Evolutionary conservation across 1,139 yeast genomes (phyloP).

Genomic region (Meyerozyma elateridarum): DNA sequence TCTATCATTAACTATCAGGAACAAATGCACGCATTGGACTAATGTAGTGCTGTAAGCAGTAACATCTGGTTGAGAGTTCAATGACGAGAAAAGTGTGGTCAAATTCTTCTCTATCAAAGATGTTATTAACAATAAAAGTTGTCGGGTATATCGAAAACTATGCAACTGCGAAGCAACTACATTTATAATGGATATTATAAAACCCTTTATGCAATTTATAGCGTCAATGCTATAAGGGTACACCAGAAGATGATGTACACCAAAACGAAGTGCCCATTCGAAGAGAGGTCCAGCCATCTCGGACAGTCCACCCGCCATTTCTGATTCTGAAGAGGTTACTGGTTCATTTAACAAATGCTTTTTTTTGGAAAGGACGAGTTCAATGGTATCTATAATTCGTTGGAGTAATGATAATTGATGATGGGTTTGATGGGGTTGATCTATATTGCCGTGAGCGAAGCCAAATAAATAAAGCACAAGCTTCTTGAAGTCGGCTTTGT

Average conservation of each 20-base stretch:
- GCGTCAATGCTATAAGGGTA: slow-evolving; percentile 9
- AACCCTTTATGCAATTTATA: slow-evolving; percentile 24
- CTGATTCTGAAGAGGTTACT: slow-evolving; percentile 1
- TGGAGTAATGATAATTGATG: slow-evolving; percentile 11
- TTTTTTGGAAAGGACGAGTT: slow-evolving; percentile 25
- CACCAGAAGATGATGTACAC: slow-evolving; percentile 21
- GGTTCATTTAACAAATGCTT: slow-evolving; percentile 22
- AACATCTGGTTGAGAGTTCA: slow-evolving; percentile 7
- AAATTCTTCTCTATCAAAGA: slow-evolving; percentile 6
- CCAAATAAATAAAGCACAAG: slow-evolving; percentile 30
- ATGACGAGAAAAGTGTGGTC: slow-evolving; percentile 6
- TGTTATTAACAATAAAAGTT: slow-evolving; percentile 9
- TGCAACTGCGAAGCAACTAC: slow-evolving; percentile 28
- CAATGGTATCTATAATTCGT: slow-evolving; percentile 24
- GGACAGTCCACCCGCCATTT: slow-evolving; percentile 10
- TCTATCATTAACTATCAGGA: slow-evolving; percentile 33
- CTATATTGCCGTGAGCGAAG: slow-evolving; percentile 25
- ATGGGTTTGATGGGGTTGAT: slow-evolving; percentile 6
- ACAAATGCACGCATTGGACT: slow-evolving; percentile 21
- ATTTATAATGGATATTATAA: slow-evolving; percentile 29
- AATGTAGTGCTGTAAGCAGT: neutral
- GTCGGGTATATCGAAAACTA: slow-evolving; percentile 21
- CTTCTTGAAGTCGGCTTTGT: slow-evolving; percentile 33
- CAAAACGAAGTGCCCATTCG: slow-evolving; percentile 31
- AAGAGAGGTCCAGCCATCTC: no score